These are phyloP conservation scores for Scedosporium minutisporum DNA, from an alignment of 2,329 filamentous ascomycete species.

Conservation along the genomic window DNA sequence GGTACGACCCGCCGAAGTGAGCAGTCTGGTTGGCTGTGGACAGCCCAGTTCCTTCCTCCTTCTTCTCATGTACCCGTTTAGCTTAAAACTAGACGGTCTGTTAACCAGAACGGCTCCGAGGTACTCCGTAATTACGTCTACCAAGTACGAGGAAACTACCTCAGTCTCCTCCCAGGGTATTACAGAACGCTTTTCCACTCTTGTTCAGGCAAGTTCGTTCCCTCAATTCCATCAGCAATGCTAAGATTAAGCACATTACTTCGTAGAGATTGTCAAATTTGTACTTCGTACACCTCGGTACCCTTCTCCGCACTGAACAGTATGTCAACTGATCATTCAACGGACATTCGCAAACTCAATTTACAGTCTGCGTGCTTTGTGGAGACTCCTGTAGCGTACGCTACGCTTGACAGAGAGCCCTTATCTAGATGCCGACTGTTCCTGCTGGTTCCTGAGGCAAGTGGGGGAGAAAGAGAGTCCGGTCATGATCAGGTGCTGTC, in stretches of 20 bases:
- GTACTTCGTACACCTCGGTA: too few species aligned
- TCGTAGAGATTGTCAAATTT: too few species aligned
- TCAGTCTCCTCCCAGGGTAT: too few species aligned
- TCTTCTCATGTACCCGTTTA: too few species aligned
- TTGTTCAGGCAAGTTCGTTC: neutral
- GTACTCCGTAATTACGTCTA: too few species aligned
- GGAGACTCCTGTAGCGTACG: neutral
- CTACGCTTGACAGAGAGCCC: neutral
- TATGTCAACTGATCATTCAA: neutral
- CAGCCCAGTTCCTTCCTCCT: too few species aligned
- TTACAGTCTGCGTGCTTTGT: neutral
- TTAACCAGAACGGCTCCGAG: too few species aligned
- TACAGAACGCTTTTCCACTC: too few species aligned
- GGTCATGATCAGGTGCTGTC: neutral
- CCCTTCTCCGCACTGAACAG: neutral
- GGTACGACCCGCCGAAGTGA: neutral
- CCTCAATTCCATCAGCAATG: neutral
- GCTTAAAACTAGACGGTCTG: too few species aligned
- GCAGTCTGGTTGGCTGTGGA: too few species aligned
- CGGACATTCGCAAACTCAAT: neutral
- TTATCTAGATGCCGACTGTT: neutral
- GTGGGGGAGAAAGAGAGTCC: neutral
- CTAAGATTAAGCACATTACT: too few species aligned
- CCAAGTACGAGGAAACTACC: too few species aligned
- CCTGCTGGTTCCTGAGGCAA: neutral